Evolutionary conservation across 73 alveolate genomes (phyloP), one percentile per base, ranked within the genome.

Genomic region (Paramecium caudatum): DNA sequence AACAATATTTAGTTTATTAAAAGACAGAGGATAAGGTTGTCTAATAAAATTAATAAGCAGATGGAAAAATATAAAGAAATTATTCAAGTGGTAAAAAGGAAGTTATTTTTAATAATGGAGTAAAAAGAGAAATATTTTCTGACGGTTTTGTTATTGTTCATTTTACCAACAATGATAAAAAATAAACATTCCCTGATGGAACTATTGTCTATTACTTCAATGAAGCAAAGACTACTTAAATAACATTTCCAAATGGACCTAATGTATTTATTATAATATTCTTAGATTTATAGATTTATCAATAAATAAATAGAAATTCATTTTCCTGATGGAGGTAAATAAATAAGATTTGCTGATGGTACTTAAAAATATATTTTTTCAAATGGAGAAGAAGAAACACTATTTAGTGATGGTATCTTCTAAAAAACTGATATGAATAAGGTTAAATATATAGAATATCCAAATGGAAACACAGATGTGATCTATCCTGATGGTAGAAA

Each of bases 241-340:
- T 99, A 3, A 97, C 99, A 1, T 93, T 93, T 87, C 95, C 97
- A 33, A 98, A 97, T 91, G 97, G 98, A 43, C 90, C 95, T 47
- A 94, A 95, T 63, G 97, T 97, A 50, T 95, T 94, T 81, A 91
- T 91, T 46, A 70, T 90, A 7, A 48, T n/a, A 6, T 36, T 30
- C 69, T 17, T 85, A 94, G 92, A 65, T 93, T 48, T 90, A 65
- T 93, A 55, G 91, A 30, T 97, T 97, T 90, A 93, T 95, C 69
- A 97, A 96, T 91, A 94, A 94, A 10, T 98, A 98, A 91, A 93
- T 97, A 5, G 99, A 98, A 91, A 96, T 96, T 61, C 99, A 98
- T 82, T 96, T 91, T 91, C 95, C 98, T 7, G 99, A 96, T 91
- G 99, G 99, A 23, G 91, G 98, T 9, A 98, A 97, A 74, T 98